Base-by-base conservation (phyloP, 2,329 filamentous ascomycete species). In the Aspergillus fumigatus region DNA sequence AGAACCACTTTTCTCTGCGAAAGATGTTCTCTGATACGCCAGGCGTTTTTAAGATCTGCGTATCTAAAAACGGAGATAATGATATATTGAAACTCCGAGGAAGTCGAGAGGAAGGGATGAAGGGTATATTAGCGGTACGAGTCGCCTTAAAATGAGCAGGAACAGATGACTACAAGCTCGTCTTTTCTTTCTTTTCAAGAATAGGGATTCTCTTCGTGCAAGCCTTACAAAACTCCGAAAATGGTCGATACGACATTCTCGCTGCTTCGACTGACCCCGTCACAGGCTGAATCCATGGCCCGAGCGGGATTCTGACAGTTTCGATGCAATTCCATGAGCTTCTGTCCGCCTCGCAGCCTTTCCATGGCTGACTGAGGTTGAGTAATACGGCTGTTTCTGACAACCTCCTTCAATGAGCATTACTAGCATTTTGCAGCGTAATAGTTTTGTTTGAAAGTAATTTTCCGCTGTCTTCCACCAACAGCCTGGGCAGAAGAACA, bases 341-440 rank as follows among this genome's bases (percentile, higher is more conserved):
- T 73, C 71, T 66, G 69, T 59, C 53, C n/a, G n/a, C 48, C 71
- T 72, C 70, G 45, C 57, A 57, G 52, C 49, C 50, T 54, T 71
- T 69, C 67, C 48, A 53, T 51, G 32, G 57, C 55, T 64, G 57
- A 56, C 57, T 66, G 49, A 29, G 48, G 11, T 21, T 55, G 55
- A 23, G 50, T 53, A 59, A 58, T 56, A 35, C 48, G 17, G 17
- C 11, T 54, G 48, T 11, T 43, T 11, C 21, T 58, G 21, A 48
- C 49, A 52, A 9, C 32, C 1, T 3, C 17, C 43, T 41, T 35
- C 26, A 35, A 50, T 49, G 43, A 3, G 2, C 3, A 47, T 17
- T 47, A 5, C n/a, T 4, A 5, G 5, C 9, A 45, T 45, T 45
- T 45, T 21, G 41, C 43, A 26, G 11, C 19, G 43, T 47, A 26